Evolutionary conservation across 1,284 basidiomycete genomes (phyloP), one percentile per base, ranked within the genome.

Genomic region (Boletellus sp.): DNA sequence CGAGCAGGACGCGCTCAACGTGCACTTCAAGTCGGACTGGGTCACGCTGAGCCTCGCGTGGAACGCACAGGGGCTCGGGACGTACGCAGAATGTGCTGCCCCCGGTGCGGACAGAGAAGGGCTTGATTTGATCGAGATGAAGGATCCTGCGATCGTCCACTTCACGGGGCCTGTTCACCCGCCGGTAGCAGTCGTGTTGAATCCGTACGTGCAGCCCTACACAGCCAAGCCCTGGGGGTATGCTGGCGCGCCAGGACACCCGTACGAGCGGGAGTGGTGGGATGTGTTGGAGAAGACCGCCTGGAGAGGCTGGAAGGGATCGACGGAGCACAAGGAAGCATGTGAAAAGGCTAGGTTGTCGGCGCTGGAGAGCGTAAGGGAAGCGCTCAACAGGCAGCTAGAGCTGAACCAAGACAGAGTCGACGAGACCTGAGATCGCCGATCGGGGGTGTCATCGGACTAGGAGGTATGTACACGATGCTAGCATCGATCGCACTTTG

Each of bases 141-240:
- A 56, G n/a, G 56, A 74, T 30, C 72, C 77, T 0, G 55, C 50
- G 8, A 73, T 82, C 49, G 73, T 80, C 8, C 80, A 80, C 53
- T 82, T 81, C 61, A 79, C 78, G 0, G 79, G 79, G 1, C 72
- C 78, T 0, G 65, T 79, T 16, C 66, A 79, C 56, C 78, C 78
- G 1, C 53, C 58, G 4, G 44, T 79, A 49, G 69, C 61, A 6
- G 59, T 67, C 9, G 69, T 78, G 4, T 53, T 80, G 52, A 78
- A 79, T 54, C 73, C 75, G 1, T 76, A 69, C 50, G 69, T 78
- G 22, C 78, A 75, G 53, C 78, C 77, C 4, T 76, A 64, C 48
- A 73, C 73, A 1, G 67, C 74, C 6, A 82, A 81, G 49, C 79
- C 78, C 0, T 80, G 79, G 78, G 78, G 78, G 2, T 80, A 78